phyloP scores from a whole-genome alignment of 768 basidiomycete species.

The Lactarius vividus region DNA sequence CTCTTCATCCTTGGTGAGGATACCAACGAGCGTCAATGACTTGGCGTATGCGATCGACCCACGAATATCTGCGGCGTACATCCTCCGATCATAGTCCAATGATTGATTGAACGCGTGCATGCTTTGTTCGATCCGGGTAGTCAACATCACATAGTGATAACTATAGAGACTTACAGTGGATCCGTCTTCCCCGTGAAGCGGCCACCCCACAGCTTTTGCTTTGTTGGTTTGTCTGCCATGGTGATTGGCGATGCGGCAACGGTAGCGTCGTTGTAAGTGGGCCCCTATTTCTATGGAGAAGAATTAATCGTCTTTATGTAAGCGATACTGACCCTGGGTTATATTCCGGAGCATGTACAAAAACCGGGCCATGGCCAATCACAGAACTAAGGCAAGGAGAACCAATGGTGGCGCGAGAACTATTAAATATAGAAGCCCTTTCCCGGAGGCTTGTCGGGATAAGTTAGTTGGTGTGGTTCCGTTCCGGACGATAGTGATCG shows the following conservation, averaged over 20 bases:
- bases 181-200: slow-evolving; percentile 86
- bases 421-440: no score
- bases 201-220: slow-evolving; percentile 85
- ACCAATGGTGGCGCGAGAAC: no score
- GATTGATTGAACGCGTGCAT: slow-evolving; percentile 99
- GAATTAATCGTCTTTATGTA: no score
- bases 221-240: slow-evolving; percentile 45
- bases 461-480: no score
- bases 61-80: slow-evolving; percentile 87
- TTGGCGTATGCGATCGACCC: slow-evolving; percentile 97
- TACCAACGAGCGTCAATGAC: slow-evolving; percentile 74
- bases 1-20: slow-evolving; percentile 78
- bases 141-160: slow-evolving; percentile 17
- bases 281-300: no score
- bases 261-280: not conserved
- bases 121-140: slow-evolving; percentile 39
- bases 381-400: no score
- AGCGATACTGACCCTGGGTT: no score
- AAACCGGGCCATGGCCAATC: no score
- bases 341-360: no score
- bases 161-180: slow-evolving; percentile 57
- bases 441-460: no score
- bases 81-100: slow-evolving; percentile 88
- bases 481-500: no score
- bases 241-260: not conserved